phyloP scores from a whole-genome alignment of 1,139 yeast genomes.

The Debaryomycetaceae sp. region DNA sequence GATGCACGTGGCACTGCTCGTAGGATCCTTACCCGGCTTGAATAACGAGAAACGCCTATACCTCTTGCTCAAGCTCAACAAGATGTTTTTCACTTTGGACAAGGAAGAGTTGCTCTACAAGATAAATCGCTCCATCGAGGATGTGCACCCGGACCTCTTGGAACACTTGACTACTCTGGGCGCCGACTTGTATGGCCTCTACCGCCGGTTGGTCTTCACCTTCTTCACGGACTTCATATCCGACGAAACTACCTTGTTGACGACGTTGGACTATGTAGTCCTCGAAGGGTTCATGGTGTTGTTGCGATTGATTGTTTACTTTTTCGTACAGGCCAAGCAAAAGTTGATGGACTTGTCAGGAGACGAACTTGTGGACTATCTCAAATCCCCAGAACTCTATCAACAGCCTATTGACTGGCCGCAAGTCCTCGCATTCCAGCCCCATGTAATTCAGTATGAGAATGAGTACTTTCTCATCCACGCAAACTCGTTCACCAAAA shows the following conservation, averaged over 20 bases:
- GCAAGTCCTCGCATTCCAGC: slow-evolving; percentile 13
- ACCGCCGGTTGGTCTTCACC: slow-evolving; percentile 14
- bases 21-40: slow-evolving; percentile 13
- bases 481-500: slow-evolving; percentile 29
- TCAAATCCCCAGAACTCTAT: slow-evolving; percentile 16
- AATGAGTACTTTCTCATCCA: slow-evolving; percentile 34
- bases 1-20: slow-evolving; percentile 11
- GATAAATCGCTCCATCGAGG: slow-evolving; percentile 28
- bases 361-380: slow-evolving; percentile 17
- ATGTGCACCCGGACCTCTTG: slow-evolving; percentile 15
- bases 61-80: slow-evolving; percentile 24
- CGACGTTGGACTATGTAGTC: slow-evolving; percentile 24
- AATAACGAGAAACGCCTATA: slow-evolving; percentile 21
- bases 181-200: slow-evolving; percentile 16
- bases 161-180: slow-evolving; percentile 30
- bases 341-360: slow-evolving; percentile 16
- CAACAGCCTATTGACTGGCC: slow-evolving; percentile 6
- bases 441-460: slow-evolving; percentile 28
- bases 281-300: slow-evolving; percentile 33
- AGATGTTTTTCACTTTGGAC: slow-evolving; percentile 15
- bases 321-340: slow-evolving; percentile 10
- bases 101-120: slow-evolving; percentile 31
- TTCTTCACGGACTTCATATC: slow-evolving; percentile 13
- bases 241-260: slow-evolving; percentile 6
- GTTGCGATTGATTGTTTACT: slow-evolving; percentile 17